Evolutionary conservation across 148 eudicot genomes (phyloP).

Genomic region (Heliamphora exappendiculata): DNA sequence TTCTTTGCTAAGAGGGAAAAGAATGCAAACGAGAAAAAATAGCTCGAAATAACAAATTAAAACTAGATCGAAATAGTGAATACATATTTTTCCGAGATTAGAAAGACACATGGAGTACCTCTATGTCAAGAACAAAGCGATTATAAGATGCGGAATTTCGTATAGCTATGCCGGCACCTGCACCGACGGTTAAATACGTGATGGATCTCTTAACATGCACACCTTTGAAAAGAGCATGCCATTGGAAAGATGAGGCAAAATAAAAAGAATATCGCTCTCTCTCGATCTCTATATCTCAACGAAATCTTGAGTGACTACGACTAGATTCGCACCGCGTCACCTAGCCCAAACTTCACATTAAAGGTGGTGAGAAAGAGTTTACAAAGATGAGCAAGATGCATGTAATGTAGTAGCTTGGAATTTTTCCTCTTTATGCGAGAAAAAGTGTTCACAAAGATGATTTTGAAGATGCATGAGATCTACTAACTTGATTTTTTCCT

Average conservation of each 20-base stretch:
- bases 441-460: background rate
- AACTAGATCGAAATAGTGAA: no score
- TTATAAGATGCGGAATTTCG: background rate
- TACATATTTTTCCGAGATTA: no score
- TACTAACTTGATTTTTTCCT: background rate
- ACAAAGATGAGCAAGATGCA: background rate
- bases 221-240: background rate
- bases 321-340: background rate
- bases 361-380: background rate
- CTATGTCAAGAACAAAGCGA: background rate
- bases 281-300: background rate
- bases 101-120: no score
- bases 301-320: no score
- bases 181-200: background rate
- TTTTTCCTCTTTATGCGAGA: background rate
- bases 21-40: no score
- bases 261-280: background rate
- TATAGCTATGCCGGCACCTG: background rate
- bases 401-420: background rate
- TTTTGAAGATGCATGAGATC: background rate
- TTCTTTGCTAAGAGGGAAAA: no score
- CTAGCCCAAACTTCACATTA: background rate
- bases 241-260: background rate
- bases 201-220: background rate
- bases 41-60: no score